phyloP scores from a whole-genome alignment of 768 basidiomycete species.

The Jaapia argillacea region DNA sequence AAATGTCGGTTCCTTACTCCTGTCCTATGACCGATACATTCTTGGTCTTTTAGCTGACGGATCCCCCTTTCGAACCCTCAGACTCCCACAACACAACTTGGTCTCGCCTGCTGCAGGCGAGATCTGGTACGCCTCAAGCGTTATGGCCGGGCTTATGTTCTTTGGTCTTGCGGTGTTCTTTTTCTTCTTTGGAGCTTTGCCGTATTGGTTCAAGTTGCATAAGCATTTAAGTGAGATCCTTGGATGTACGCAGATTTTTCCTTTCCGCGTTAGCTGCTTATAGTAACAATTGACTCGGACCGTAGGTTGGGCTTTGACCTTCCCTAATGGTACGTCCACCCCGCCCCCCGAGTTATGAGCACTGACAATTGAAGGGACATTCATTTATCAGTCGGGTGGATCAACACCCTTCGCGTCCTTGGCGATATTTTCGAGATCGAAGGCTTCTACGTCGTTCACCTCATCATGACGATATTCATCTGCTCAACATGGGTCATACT shows the following conservation, averaged over 20 bases:
- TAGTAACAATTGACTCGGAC: slow-evolving; percentile 2
- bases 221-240: slow-evolving; percentile 35
- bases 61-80: slow-evolving; percentile 7
- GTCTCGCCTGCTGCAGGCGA: slow-evolving; percentile 30
- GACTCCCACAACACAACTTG: slow-evolving; percentile 24
- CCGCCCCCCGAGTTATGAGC: no score
- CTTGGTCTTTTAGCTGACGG: background rate
- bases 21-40: background rate
- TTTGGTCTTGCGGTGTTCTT: slow-evolving; percentile 39
- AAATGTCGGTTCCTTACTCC: slow-evolving; percentile 22
- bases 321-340: slow-evolving; percentile 28
- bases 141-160: slow-evolving; percentile 28
- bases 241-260: slow-evolving; percentile 23
- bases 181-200: slow-evolving; percentile 32
- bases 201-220: slow-evolving; percentile 40
- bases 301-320: slow-evolving; percentile 34
- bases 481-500: slow-evolving; percentile 29
- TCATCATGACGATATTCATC: slow-evolving; percentile 31
- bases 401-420: slow-evolving; percentile 27
- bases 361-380: no score
- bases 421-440: slow-evolving; percentile 30
- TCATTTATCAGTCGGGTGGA: slow-evolving; percentile 42
- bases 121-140: slow-evolving; percentile 32
- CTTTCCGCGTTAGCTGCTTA: background rate
- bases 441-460: slow-evolving; percentile 28